Evolutionary conservation across 352 stramenopile species (phyloP).

Genomic region (Globisporangium spinosum): DNA sequence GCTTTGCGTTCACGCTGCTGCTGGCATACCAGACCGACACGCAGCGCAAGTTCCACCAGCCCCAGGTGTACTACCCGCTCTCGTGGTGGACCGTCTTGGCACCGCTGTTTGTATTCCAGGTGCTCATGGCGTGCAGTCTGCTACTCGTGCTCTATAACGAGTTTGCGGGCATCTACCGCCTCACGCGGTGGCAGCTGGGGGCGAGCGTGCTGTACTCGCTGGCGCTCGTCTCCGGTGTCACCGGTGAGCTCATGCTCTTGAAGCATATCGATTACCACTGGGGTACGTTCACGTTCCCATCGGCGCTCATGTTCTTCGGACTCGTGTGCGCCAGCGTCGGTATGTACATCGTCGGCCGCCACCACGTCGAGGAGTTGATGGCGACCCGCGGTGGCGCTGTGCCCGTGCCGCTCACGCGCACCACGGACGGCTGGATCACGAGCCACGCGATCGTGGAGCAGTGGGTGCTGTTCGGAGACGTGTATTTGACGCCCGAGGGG

Average conservation of each 20-base stretch:
- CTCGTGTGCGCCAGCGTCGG: conserved; percentile 66
- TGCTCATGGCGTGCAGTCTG: conserved; percentile 49
- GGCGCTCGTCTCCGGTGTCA: conserved; percentile 50
- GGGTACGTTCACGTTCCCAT: conserved; percentile 71
- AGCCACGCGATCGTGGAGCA: conserved; percentile 74
- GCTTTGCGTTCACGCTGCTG: conserved; percentile 78
- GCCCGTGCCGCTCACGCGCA: conserved; percentile 72
- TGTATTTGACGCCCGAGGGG: conserved; percentile 61
- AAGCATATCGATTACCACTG: conserved; percentile 70
- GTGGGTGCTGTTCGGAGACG: conserved; percentile 80
- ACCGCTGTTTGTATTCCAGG: conserved; percentile 64
- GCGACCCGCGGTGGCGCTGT: conserved; percentile 71
- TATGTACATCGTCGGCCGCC: conserved; percentile 78
- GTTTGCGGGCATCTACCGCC: conserved; percentile 72
- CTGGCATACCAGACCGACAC: conserved; percentile 74
- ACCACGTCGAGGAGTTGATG: conserved; percentile 82
- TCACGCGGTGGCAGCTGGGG: conserved; percentile 67
- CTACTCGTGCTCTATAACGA: conserved; percentile 75
- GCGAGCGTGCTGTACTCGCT: conserved; percentile 73
- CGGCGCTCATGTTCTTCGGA: conserved; percentile 71
- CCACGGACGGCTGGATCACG: conserved; percentile 77
- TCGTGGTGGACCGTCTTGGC: conserved; percentile 71
- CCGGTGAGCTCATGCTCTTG: conserved; percentile 76
- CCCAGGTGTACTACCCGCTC: conserved; percentile 32
- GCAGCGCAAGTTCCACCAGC: conserved; percentile 29